Percentiles rank a stretch among this genome's conserved stretches.
Conservation (phyloP, 805 yeast species). For the Sugiyamaella floridensis region DNA sequence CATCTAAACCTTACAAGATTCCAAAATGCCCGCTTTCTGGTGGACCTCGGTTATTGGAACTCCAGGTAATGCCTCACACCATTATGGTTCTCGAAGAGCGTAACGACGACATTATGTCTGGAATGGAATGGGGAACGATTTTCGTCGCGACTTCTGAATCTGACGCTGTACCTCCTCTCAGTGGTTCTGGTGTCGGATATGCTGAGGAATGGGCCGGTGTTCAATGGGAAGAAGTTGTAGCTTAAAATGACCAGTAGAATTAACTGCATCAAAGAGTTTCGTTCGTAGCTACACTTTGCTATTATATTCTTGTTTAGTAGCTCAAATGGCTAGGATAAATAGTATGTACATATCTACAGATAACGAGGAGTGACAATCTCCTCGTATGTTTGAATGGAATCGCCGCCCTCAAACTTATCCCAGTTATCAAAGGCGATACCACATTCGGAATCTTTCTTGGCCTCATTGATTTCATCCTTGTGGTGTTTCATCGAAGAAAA, state of each 20-base stretch:
- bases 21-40: constrained; percentile 61
- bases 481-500: constrained; percentile 71
- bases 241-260: neutral
- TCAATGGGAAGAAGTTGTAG: constrained; percentile 60
- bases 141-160: constrained; percentile 72
- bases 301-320: neutral
- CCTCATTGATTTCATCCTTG: constrained; percentile 71
- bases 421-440: constrained; percentile 68
- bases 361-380: constrained; percentile 52
- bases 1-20: constrained; percentile 31
- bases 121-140: constrained; percentile 98
- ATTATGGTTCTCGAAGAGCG: constrained; percentile 70
- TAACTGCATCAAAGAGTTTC: neutral
- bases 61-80: constrained; percentile 91
- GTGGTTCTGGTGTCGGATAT: constrained; percentile 66
- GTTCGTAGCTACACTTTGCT: too few species aligned
- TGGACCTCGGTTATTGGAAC: constrained; percentile 53
- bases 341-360: constrained; percentile 17
- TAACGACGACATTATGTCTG: constrained; percentile 44
- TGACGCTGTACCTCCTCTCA: constrained; percentile 46
- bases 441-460: constrained; percentile 83
- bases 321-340: neutral
- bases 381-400: constrained; percentile 65
- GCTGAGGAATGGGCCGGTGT: constrained; percentile 76
- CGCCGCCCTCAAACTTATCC: constrained; percentile 68